Percentiles rank a stretch among this genome's conserved stretches.
Conservation (phyloP, 768 basidiomycete genomes). For the Lactifluus subvellereus region DNA sequence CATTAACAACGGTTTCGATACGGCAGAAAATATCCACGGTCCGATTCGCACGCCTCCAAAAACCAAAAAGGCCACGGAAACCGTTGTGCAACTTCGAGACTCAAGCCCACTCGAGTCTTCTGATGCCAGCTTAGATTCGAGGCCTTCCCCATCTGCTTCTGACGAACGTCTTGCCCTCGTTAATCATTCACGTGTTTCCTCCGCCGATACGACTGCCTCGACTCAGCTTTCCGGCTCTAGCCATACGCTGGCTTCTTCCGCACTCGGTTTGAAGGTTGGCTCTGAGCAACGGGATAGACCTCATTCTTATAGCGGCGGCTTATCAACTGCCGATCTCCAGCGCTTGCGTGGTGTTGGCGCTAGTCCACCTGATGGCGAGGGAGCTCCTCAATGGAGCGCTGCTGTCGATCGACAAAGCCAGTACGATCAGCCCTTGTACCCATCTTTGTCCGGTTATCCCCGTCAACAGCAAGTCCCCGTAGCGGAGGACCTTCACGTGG, state of each 20-base stretch:
- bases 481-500: constrained; percentile 38
- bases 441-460: constrained; percentile 56
- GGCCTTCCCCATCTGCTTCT: constrained; percentile 53
- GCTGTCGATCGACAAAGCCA: constrained; percentile 30
- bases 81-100: constrained; percentile 54
- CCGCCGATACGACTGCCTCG: constrained; percentile 67
- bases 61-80: constrained; percentile 47
- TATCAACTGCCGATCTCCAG: constrained; percentile 67
- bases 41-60: constrained; percentile 65
- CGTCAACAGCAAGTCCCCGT: constrained; percentile 28
- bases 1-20: constrained; percentile 52
- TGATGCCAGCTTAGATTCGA: constrained; percentile 60
- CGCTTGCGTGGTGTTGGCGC: constrained; percentile 64
- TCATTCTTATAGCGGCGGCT: constrained; percentile 74
- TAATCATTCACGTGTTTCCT: constrained; percentile 77
- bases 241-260: constrained; percentile 49
- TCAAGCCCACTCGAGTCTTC: constrained; percentile 70
- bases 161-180: constrained; percentile 56
- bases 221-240: constrained; percentile 50
- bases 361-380: constrained; percentile 28
- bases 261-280: constrained; percentile 49
- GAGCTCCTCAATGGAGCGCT: constrained; percentile 28
- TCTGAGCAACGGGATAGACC: constrained; percentile 69
- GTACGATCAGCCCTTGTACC: constrained; percentile 46
- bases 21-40: constrained; percentile 34